Base-by-base conservation (phyloP, 805 yeast genomes). In the Kodamaea jinghongensis region DNA sequence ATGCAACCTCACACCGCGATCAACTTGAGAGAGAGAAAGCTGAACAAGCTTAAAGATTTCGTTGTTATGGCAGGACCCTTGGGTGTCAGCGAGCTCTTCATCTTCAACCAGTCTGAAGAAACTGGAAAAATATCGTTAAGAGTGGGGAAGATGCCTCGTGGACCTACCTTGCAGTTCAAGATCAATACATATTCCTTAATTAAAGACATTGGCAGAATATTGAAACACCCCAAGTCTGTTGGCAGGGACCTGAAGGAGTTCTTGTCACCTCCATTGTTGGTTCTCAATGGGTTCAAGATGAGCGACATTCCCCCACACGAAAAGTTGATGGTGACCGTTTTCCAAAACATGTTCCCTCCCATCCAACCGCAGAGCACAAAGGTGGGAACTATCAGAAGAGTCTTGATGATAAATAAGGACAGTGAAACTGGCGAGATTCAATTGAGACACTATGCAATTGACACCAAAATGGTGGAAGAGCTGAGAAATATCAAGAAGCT, bases 11-110 rank as follows among this genome's bases (percentile, higher is more conserved):
- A 91, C 55, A 93, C 99, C 2, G 97, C 98, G 9, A 80, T 88
- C 53, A 85, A 80, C 49, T 73, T 93, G 43, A 75, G 82, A 48
- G 99, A 93, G 64, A 73, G 98, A 36, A 87, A 86, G 58, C 71
- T 86, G 28, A 93, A 93, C 63, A 86, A 81, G 56, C 71, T 93
- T 49, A 87, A 85, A 60, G 99, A 91, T 65, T 93, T 85, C 52
- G 77, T 90, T n/a, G 96, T 88, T n/a, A 90, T 93, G 96, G 86
- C 96, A 28, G 98, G 98, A 4, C 98, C 98, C 10, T 70, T 93
- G 31, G 96, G 96, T 17, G 96, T 93, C 15, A 75, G 91, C 5
- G 96, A 91, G 63, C 64, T 93, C 55, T 79, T 93, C 65, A 70
- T 91, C 14, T 90, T 93, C 69, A 83, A 88, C 46, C 96, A 89